Evolutionary conservation across 2,329 filamentous ascomycete genomes (phyloP).

Genomic region (Alternaria tenuissima): DNA sequence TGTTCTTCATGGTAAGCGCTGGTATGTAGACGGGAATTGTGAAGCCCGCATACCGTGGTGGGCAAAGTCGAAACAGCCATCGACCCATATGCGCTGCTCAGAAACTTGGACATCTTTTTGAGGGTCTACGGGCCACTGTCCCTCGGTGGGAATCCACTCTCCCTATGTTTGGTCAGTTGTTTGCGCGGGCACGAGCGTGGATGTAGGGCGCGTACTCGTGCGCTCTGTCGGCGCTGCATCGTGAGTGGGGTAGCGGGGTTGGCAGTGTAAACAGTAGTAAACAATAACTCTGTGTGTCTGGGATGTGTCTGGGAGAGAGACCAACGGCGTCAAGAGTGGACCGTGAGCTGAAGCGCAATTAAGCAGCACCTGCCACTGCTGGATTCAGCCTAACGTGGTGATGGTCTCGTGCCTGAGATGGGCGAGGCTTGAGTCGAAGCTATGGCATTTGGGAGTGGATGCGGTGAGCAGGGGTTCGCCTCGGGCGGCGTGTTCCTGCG

Average conservation of each 20-base stretch:
- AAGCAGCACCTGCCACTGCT: not conserved
- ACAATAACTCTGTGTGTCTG: no score
- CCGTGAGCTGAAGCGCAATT: not conserved
- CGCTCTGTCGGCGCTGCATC: slow-evolving; percentile 50
- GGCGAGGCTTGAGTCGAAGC: not conserved
- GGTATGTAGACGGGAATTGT: not conserved
- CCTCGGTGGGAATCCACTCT: slow-evolving; percentile 58
- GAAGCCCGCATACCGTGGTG: slow-evolving; percentile 74
- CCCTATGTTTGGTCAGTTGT: slow-evolving; percentile 28
- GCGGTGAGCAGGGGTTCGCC: slow-evolving; percentile 1
- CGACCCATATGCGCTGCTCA: slow-evolving; percentile 90
- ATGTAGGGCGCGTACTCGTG: slow-evolving; percentile 33
- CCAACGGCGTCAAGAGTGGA: not conserved
- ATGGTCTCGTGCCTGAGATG: not conserved
- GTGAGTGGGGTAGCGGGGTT: slow-evolving; percentile 18
- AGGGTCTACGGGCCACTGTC: slow-evolving; percentile 71
- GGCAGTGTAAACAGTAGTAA: not conserved
- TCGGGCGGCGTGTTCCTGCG: slow-evolving; percentile 23
- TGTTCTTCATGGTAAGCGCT: slow-evolving; percentile 49
- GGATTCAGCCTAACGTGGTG: not conserved
- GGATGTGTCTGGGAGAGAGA: no score
- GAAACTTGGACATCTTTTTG: slow-evolving; percentile 66
- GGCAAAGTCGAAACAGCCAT: slow-evolving; percentile 99
- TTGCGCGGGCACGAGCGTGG: not conserved
- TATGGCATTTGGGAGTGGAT: not conserved